phyloP scores from a whole-genome alignment of 2,329 filamentous ascomycete species.

The Truncatella angustata region DNA sequence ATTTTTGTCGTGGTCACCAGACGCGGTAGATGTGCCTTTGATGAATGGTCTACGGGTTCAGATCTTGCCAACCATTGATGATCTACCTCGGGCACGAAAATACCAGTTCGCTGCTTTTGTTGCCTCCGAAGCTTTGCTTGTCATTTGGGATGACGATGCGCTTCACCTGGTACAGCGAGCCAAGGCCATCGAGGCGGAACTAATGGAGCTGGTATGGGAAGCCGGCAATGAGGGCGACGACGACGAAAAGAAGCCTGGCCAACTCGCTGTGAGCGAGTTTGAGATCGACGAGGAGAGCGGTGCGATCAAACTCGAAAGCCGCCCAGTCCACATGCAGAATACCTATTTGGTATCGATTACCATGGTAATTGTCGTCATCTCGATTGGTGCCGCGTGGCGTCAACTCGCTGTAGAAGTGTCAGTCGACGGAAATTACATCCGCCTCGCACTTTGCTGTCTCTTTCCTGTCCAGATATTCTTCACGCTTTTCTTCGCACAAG shows the following conservation, averaged over 20 bases:
- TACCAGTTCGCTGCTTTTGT: constrained; percentile 81
- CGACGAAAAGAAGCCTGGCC: constrained; percentile 43
- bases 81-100: constrained; percentile 69
- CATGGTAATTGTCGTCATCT: constrained; percentile 61
- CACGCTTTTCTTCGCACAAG: constrained; percentile 77
- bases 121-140: constrained; percentile 64
- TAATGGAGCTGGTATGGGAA: constrained; percentile 78
- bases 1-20: constrained; percentile 70
- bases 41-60: constrained; percentile 76
- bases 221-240: constrained; percentile 50
- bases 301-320: constrained; percentile 60
- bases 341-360: constrained; percentile 66
- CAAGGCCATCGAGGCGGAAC: constrained; percentile 69
- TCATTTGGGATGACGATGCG: constrained; percentile 83
- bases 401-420: constrained; percentile 67
- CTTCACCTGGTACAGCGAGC: constrained; percentile 68
- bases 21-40: constrained; percentile 72
- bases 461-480: constrained; percentile 76
- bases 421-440: constrained; percentile 61
- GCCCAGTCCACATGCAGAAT: constrained; percentile 69
- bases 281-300: constrained; percentile 73
- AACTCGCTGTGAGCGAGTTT: constrained; percentile 42
- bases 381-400: constrained; percentile 68
- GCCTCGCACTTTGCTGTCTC: constrained; percentile 63
- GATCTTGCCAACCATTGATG: constrained; percentile 69